phyloP scores from a whole-genome alignment of 305 asterid genomes.

The Coffea humblotiana region DNA sequence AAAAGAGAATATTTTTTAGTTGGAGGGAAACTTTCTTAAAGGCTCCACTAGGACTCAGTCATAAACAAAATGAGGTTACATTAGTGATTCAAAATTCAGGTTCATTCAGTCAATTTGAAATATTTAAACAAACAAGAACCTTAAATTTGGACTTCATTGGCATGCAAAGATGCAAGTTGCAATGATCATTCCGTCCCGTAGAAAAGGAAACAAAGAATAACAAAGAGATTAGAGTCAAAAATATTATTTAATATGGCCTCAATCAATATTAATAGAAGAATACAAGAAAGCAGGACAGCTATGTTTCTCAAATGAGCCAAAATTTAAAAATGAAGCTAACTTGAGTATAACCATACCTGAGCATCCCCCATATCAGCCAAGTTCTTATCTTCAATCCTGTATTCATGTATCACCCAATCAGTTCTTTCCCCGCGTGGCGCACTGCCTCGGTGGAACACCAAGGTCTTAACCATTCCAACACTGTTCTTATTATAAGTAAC shows the following conservation, averaged over 20 bases:
- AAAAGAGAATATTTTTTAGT: neutral
- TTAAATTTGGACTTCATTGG: neutral
- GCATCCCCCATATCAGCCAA: constrained; percentile 50
- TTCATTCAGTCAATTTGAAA: too few species aligned
- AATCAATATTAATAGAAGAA: neutral
- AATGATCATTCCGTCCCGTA: neutral
- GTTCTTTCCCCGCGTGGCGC: constrained; percentile 79
- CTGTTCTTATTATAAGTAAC: constrained; percentile 29
- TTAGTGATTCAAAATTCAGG: neutral
- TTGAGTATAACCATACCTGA: constrained; percentile 45
- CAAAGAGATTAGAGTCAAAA: neutral
- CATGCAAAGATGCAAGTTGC: neutral
- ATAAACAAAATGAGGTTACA: neutral
- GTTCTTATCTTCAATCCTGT: constrained; percentile 45
- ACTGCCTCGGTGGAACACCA: constrained; percentile 78
- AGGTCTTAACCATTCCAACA: constrained; percentile 72
- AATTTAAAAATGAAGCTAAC: neutral
- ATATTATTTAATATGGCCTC: neutral
- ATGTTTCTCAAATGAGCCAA: neutral
- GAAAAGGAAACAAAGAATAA: neutral
- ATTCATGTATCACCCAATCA: constrained; percentile 83
- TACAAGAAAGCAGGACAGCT: neutral
- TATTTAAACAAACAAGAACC: neutral
- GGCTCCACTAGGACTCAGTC: neutral
- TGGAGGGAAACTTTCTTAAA: neutral